phyloP scores from a whole-genome alignment of 257 asterid genomes.

The Gentiana dahurica region DNA sequence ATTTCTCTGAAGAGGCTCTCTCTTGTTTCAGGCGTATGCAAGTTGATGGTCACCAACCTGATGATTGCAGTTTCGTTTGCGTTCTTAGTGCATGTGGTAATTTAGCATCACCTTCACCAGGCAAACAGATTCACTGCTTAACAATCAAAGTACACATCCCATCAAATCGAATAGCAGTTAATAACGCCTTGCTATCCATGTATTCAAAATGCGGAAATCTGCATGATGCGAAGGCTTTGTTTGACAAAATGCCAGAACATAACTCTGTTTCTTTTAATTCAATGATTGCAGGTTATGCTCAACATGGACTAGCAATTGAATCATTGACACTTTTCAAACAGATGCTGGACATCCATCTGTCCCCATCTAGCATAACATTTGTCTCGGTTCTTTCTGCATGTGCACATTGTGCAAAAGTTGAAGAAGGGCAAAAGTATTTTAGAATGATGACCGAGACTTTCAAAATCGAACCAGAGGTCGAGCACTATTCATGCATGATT shows the following conservation, averaged over 20 bases:
- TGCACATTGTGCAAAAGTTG: slow-evolving; percentile 60
- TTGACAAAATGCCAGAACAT: slow-evolving; percentile 47
- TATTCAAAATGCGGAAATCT: slow-evolving; percentile 68
- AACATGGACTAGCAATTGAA: slow-evolving; percentile 56
- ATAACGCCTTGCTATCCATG: slow-evolving; percentile 62
- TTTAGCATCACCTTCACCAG: slow-evolving; percentile 54
- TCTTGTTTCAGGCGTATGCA: slow-evolving; percentile 57
- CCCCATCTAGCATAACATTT: slow-evolving; percentile 59
- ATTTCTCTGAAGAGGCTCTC: slow-evolving; percentile 50
- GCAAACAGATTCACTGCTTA: slow-evolving; percentile 61
- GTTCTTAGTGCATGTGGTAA: slow-evolving; percentile 48
- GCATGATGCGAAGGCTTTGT: slow-evolving; percentile 44
- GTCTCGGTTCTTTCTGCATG: slow-evolving; percentile 72
- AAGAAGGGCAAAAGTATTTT: slow-evolving; percentile 53
- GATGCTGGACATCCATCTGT: slow-evolving; percentile 32
- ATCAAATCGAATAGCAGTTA: slow-evolving; percentile 38
- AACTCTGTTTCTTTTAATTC: slow-evolving; percentile 55
- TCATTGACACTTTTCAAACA: slow-evolving; percentile 36
- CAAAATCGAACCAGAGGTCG: slow-evolving; percentile 41
- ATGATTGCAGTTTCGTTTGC: slow-evolving; percentile 67
- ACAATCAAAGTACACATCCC: slow-evolving; percentile 44
- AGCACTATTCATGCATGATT: slow-evolving; percentile 66
- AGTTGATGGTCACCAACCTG: slow-evolving; percentile 45
- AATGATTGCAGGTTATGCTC: slow-evolving; percentile 70
- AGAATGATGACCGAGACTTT: slow-evolving; percentile 41